These are phyloP conservation scores for Cryptosporidium baileyi DNA, from an alignment of 169 alveolate species.

Conservation along the genomic window DNA sequence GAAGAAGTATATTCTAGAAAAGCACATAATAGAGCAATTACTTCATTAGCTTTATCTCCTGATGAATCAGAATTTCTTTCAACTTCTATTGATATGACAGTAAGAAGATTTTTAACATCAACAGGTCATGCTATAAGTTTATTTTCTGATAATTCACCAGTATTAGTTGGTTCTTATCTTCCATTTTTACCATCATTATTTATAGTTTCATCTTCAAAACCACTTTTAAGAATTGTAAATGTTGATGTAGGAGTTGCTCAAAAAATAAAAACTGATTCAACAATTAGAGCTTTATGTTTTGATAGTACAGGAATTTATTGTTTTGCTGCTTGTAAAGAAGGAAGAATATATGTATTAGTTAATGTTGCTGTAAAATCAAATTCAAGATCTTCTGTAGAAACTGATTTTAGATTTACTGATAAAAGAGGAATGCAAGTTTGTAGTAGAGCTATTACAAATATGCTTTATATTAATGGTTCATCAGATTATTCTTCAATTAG, in stretches of 20 bases:
- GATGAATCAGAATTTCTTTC: slow-evolving; percentile 80
- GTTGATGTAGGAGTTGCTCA: slow-evolving; percentile 83
- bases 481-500: slow-evolving; percentile 32
- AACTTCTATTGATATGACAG: slow-evolving; percentile 85
- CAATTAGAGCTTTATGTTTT: slow-evolving; percentile 80
- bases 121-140: slow-evolving; percentile 83
- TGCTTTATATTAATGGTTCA: slow-evolving; percentile 79
- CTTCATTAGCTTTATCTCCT: slow-evolving; percentile 82
- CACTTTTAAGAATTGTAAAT: slow-evolving; percentile 81
- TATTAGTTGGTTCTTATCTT: slow-evolving; percentile 78
- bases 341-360: slow-evolving; percentile 76
- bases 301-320: slow-evolving; percentile 83
- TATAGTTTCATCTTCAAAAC: slow-evolving; percentile 81
- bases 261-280: slow-evolving; percentile 82
- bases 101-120: slow-evolving; percentile 83
- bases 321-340: slow-evolving; percentile 84
- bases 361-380: slow-evolving; percentile 33
- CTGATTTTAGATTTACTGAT: slow-evolving; percentile 71
- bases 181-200: slow-evolving; percentile 82
- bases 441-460: slow-evolving; percentile 81
- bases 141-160: slow-evolving; percentile 84
- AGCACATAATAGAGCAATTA: slow-evolving; percentile 78
- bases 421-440: slow-evolving; percentile 74
- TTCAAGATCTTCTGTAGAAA: slow-evolving; percentile 75
- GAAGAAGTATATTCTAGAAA: slow-evolving; percentile 72